These are phyloP conservation scores for Clarireedia monteithiana DNA, from an alignment of 2,329 filamentous ascomycete species.

Conservation along the genomic window DNA sequence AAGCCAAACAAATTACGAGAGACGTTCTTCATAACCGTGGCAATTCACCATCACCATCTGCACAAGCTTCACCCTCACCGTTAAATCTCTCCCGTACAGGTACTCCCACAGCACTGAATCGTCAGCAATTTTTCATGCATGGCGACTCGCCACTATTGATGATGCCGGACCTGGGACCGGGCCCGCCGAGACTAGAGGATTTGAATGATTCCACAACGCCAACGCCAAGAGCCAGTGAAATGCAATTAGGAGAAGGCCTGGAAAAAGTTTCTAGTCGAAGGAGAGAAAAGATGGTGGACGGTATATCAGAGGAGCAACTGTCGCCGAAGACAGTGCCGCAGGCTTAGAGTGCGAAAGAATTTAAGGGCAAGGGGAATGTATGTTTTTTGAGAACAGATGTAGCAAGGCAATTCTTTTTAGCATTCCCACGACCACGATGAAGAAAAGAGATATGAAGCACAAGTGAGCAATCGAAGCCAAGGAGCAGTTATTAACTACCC, in stretches of 20 bases:
- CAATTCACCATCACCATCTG: not conserved
- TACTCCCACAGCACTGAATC: not conserved
- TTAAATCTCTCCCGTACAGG: not conserved
- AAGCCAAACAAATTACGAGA: conserved; percentile 19
- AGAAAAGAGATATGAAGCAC: no score
- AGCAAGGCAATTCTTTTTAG: not conserved
- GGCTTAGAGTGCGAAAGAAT: not conserved
- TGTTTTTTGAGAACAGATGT: not conserved
- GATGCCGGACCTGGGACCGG: no score
- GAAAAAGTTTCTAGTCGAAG: not conserved
- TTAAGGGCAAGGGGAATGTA: not conserved
- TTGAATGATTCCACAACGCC: no score
- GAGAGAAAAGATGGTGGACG: no score
- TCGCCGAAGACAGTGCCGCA: conserved; percentile 1
- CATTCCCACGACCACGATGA: no score
- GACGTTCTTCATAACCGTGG: conserved; percentile 15
- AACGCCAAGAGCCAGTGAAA: no score
- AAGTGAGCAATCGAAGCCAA: no score
- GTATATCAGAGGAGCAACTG: not conserved
- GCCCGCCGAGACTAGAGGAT: no score
- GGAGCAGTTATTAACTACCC: no score
- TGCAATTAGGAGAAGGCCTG: not conserved
- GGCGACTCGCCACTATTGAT: no score
- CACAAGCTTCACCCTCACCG: not conserved
- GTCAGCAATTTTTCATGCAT: no score